Percentiles rank a stretch among this genome's conserved stretches.
Conservation (phyloP, 192 early-diverging fungal species). For the Backusella luteola region DNA sequence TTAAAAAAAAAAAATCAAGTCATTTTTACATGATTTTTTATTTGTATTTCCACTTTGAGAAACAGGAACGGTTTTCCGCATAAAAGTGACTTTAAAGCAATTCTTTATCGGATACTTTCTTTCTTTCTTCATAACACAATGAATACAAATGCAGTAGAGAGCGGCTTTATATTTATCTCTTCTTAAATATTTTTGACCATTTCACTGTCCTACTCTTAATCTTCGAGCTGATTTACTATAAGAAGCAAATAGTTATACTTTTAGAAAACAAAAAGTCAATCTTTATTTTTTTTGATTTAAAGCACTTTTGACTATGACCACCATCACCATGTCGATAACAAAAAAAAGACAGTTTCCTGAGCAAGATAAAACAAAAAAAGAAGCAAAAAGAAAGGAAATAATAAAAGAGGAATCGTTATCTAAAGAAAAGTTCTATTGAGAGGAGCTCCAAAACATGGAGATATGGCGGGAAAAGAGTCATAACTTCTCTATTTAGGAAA, state of each 20-base stretch:
- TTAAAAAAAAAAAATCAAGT: not conserved
- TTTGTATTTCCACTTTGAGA: not conserved
- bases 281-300: not conserved
- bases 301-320: not conserved
- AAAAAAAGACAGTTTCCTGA: not conserved
- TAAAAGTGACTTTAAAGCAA: not conserved
- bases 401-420: not conserved
- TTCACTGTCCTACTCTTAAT: constrained; percentile 4
- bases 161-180: not conserved
- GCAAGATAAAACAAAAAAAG: not conserved
- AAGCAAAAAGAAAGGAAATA: not conserved
- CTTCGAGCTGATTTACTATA: constrained; percentile 9
- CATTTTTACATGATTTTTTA: not conserved
- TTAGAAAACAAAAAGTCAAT: not conserved
- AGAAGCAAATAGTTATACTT: constrained; percentile 5
- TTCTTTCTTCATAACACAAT: not conserved
- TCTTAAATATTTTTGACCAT: not conserved
- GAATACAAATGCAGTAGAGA: not conserved
- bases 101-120: not conserved
- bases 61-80: not conserved
- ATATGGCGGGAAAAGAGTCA: not conserved
- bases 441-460: not conserved
- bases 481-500: constrained; percentile 3
- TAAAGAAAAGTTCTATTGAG: not conserved
- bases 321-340: not conserved